Evolutionary conservation across 768 basidiomycete species (phyloP).

Genomic region (Coprinellus aureogranulatus): DNA sequence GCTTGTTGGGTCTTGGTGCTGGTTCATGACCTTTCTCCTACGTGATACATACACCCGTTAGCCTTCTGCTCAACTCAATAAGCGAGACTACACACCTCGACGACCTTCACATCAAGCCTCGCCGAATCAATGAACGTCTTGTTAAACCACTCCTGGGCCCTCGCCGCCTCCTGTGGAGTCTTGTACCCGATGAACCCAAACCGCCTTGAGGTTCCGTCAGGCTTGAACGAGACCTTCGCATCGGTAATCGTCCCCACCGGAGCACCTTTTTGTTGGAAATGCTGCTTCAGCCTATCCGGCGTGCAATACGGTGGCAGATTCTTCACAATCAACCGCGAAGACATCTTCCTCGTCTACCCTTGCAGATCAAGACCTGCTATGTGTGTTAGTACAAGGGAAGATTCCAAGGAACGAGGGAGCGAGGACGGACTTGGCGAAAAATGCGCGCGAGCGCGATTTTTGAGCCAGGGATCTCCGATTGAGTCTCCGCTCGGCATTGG

Average conservation of each 20-base stretch:
- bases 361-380: constrained; percentile 5
- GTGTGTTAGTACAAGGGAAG: constrained; percentile 1
- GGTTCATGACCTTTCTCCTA: constrained; percentile 73
- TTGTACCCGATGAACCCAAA: constrained; percentile 96
- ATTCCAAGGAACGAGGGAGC: neutral
- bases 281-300: constrained; percentile 57
- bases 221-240: constrained; percentile 73
- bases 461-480: no score
- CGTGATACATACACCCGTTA: constrained; percentile 3
- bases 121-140: constrained; percentile 79
- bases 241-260: constrained; percentile 80
- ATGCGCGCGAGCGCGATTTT: no score
- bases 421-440: constrained; percentile 9
- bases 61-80: neutral
- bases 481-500: constrained; percentile 20
- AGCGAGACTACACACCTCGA: constrained; percentile 57
- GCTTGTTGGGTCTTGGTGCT: constrained; percentile 65
- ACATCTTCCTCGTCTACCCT: constrained; percentile 45
- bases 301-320: constrained; percentile 74
- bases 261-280: constrained; percentile 61
- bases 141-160: constrained; percentile 82
- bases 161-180: constrained; percentile 67
- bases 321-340: constrained; percentile 73
- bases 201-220: constrained; percentile 75
- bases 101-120: constrained; percentile 68